Evolutionary conservation across 2,329 filamentous ascomycete species (phyloP), one percentile per base, ranked within the genome.

Genomic region (Fusarium bactridioides): DNA sequence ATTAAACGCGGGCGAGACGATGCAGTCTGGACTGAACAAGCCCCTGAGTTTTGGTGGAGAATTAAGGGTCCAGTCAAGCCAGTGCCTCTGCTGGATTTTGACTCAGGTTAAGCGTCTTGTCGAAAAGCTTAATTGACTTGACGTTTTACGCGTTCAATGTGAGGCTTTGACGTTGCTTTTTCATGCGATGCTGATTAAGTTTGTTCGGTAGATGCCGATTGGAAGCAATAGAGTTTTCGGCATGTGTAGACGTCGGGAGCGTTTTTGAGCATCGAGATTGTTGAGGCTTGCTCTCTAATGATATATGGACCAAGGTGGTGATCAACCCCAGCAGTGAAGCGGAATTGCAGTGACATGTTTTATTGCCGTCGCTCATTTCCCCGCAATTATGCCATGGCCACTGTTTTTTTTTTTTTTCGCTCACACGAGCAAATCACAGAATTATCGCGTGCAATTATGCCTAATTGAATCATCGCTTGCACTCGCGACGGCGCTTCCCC

Each of bases 291-390:
- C 10, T 18, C 16, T 40, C 6, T 31, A 47, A 47, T 57, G 44
- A 48, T 64, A 43, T 64, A 65, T 64, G 62, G 60, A 64, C 25
- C 62, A 16, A 38, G 33, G 33, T 53, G 19, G 50, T 53, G 31
- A 27, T 27, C 33, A n/a, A 27, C 23, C 13, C 45, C 50, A 38
- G 15, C 47, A 53, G 18, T 12, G 50, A 53, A 37, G 50, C 50
- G 50, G 50, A 37, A 37, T 53, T 53, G 33, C 33, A 37, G 19
- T 37, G 50, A 37, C 33, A 25, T 21, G 23, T 37, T 53, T 53
- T 53, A 53, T 53, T 53, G 50, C 50, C 50, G 50, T 38, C 19
- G 50, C 33, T 53, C 50, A 53, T n/a, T 5, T 53, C 31, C 33
- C 50, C 50, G 50, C 50, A 53, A 38, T 53, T 53, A 53, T 53